Evolutionary conservation across 345 rosid genomes (phyloP).

Genomic region (Cardamine chenopodiifolia): DNA sequence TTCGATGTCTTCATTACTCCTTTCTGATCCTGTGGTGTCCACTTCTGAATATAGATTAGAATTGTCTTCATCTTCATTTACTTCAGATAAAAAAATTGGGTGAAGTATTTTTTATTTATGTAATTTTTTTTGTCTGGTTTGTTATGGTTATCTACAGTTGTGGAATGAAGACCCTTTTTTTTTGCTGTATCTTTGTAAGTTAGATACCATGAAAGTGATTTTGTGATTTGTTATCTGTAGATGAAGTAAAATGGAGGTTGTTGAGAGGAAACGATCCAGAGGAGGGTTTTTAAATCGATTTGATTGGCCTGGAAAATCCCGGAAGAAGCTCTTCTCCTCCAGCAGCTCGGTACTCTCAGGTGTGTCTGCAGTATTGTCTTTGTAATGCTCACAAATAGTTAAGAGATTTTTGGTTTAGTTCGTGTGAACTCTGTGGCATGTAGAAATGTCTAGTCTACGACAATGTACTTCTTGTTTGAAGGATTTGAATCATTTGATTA

Average conservation of each 20-base stretch:
- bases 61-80: constrained; percentile 31
- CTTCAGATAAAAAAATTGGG: constrained; percentile 1
- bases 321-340: constrained; percentile 71
- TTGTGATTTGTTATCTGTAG: constrained; percentile 22
- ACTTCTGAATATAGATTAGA: not conserved
- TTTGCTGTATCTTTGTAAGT: constrained; percentile 5
- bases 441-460: not conserved
- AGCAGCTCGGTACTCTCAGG: constrained; percentile 56
- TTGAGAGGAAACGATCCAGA: constrained; percentile 67
- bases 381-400: not conserved
- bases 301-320: constrained; percentile 87
- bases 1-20: constrained; percentile 5
- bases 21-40: constrained; percentile 34
- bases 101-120: constrained; percentile 13
- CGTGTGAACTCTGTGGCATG: constrained; percentile 11
- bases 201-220: not conserved
- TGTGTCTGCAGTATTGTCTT: constrained; percentile 32
- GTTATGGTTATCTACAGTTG: not conserved
- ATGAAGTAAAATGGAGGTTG: constrained; percentile 61
- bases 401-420: not conserved
- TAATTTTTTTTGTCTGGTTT: not conserved
- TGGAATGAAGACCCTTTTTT: constrained; percentile 8
- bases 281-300: constrained; percentile 69
- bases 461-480: constrained; percentile 4
- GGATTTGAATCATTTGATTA: not conserved